phyloP scores from a whole-genome alignment of 2,329 filamentous ascomycete species.

The Trichophyton equinum region DNA sequence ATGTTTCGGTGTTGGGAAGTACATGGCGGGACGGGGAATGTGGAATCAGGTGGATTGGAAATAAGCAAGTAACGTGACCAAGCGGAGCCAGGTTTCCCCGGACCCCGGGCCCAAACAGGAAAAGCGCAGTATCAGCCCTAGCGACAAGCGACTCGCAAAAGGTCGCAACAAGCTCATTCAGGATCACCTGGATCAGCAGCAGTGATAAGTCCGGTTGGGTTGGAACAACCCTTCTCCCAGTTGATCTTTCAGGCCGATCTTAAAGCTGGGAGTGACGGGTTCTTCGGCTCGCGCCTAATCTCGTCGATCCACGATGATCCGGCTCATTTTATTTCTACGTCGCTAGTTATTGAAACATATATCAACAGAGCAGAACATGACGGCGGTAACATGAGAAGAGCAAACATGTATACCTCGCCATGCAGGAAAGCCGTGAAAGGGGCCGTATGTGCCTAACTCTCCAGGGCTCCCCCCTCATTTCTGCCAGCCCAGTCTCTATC shows the following conservation, averaged over 20 bases:
- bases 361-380: background rate
- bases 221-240: background rate
- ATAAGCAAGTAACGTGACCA: background rate
- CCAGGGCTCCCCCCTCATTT: background rate
- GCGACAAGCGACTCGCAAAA: background rate
- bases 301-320: background rate
- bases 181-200: background rate
- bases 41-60: too few species aligned
- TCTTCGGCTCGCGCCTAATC: constrained; percentile 1
- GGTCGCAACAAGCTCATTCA: background rate
- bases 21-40: too few species aligned
- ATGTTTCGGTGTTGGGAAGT: too few species aligned
- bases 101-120: background rate
- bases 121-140: too few species aligned
- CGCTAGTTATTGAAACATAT: background rate
- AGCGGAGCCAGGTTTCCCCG: background rate
- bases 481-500: background rate
- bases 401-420: background rate
- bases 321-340: background rate
- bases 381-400: background rate
- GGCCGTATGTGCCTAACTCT: background rate
- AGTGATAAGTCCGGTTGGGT: background rate
- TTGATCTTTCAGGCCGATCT: constrained; percentile 1
- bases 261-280: background rate
- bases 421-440: background rate